These are phyloP conservation scores for Fusarium sterilihyphosum DNA, from an alignment of 2,329 filamentous ascomycete genomes.

Conservation along the genomic window DNA sequence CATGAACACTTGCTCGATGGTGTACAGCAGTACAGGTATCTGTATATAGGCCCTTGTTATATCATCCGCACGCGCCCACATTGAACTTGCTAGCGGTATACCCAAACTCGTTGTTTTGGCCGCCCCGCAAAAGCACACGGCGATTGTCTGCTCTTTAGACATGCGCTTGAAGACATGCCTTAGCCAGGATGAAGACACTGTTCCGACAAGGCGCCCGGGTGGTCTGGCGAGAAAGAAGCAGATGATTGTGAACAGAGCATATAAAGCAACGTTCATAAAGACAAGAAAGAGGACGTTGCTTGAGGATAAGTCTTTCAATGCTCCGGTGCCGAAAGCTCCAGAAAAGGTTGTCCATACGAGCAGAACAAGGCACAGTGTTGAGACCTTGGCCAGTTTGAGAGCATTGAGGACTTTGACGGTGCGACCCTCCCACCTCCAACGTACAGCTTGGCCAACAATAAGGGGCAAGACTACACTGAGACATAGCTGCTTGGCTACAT, in stretches of 20 bases:
- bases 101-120: constrained; percentile 78
- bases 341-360: constrained; percentile 73
- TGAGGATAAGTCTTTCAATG: constrained; percentile 66
- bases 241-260: constrained; percentile 69
- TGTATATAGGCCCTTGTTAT: constrained; percentile 67
- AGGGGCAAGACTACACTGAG: constrained; percentile 74
- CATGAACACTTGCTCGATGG: constrained; percentile 64
- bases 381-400: constrained; percentile 62
- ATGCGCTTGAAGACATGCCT: constrained; percentile 58
- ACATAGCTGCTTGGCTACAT: constrained; percentile 75
- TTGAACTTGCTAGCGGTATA: constrained; percentile 73
- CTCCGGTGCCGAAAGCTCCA: constrained; percentile 71
- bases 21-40: constrained; percentile 71
- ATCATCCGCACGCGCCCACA: constrained; percentile 68
- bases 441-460: constrained; percentile 67
- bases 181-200: constrained; percentile 38
- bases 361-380: constrained; percentile 58
- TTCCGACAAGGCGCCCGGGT: constrained; percentile 44
- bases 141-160: constrained; percentile 70
- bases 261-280: constrained; percentile 73
- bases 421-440: constrained; percentile 59
- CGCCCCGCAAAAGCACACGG: constrained; percentile 77
- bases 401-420: constrained; percentile 64
- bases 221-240: constrained; percentile 64
- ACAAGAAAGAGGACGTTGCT: constrained; percentile 73